Base-by-base conservation (phyloP, 495 filamentous ascomycete genomes). In the Podospora pseudocomata region DNA sequence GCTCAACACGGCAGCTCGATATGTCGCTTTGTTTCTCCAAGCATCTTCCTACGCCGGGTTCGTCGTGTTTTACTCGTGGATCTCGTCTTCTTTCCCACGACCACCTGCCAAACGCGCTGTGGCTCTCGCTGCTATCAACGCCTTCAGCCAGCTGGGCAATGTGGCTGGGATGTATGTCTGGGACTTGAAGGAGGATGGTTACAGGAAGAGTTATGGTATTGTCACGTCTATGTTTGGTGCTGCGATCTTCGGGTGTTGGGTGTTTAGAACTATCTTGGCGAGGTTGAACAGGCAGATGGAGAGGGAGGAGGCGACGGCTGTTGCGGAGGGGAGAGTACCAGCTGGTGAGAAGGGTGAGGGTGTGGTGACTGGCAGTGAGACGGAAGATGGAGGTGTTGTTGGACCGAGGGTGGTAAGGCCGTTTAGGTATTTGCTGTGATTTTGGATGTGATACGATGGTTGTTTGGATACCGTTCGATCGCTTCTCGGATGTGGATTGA, bases 151-250 rank as follows among this genome's bases (percentile, higher is more conserved):
- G 75, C 78, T 85, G 4, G 86, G 87, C 68, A 86, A 83, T 67
- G 92, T 95, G 61, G 93, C 90, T 63, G 89, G 90, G 1, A 84
- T 82, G 49, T 95, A 92, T 71, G 88, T 93, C 78, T 95, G 93
- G 76, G 84, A 85, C 4, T 66, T 78, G 13, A 74, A 74, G 34
- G 80, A 75, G 1, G 73, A 78, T 67, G 76, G 77, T n/a, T 81
- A 69, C 73, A 73, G 75, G 63, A 73, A 76, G 74, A 80, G 74
- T 70, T 83, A 76, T 70, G 80, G 76, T 70, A 84, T 82, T 11
- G 84, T 89, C 32, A 80, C 91, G 49, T 88, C 90, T 13, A 91
- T 94, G 72, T 73, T 89, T 28, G 82, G 85, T 34, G 83, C 91
- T 4, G 88, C 88, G 0, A 73, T 87, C 54, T 23, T 77, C 15